phyloP scores from a whole-genome alignment of 225 moss, liverwort and hornwort genomes.

The Physcomitrellopsis africana region DNA sequence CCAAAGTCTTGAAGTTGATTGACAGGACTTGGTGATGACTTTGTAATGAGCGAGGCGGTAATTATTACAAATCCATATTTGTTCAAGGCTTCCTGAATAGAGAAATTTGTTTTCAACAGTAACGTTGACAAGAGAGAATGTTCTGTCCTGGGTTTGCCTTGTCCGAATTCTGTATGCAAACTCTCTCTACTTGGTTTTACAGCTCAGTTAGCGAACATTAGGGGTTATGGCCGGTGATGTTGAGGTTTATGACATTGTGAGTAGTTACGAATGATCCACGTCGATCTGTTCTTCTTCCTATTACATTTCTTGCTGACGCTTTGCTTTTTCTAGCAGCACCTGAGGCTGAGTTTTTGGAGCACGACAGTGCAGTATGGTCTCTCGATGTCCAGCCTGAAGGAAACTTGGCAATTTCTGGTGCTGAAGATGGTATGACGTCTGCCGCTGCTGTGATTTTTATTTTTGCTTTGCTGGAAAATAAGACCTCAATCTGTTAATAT shows the following conservation, averaged over 20 bases:
- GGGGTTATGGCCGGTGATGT: conserved; percentile 8
- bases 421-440: conserved; percentile 80
- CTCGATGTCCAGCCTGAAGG: conserved; percentile 76
- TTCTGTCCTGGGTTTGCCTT: conserved; percentile 1
- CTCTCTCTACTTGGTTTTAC: conserved; percentile 18
- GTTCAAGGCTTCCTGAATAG: conserved; percentile 1
- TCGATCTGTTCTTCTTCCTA: conserved; percentile 11
- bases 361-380: conserved; percentile 93
- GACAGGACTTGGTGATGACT: conserved; percentile 8
- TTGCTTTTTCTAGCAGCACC: conserved; percentile 49
- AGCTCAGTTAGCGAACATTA: conserved; percentile 6
- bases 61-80: conserved; percentile 7
- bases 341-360: conserved; percentile 84
- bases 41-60: conserved; percentile 23
- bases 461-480: neutral
- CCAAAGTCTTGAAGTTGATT: conserved; percentile 7
- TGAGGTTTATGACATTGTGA: conserved; percentile 9
- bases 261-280: conserved; percentile 8
- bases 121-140: conserved; percentile 23
- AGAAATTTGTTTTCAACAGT: conserved; percentile 22
- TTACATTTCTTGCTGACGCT: conserved; percentile 10
- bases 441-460: conserved; percentile 7
- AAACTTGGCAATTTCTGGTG: conserved; percentile 81
- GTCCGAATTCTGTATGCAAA: conserved; percentile 3
- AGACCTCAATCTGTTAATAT: conserved; percentile 19